Base-by-base conservation (phyloP, 805 yeast species). In the Barnettozyma wickerhamii region DNA sequence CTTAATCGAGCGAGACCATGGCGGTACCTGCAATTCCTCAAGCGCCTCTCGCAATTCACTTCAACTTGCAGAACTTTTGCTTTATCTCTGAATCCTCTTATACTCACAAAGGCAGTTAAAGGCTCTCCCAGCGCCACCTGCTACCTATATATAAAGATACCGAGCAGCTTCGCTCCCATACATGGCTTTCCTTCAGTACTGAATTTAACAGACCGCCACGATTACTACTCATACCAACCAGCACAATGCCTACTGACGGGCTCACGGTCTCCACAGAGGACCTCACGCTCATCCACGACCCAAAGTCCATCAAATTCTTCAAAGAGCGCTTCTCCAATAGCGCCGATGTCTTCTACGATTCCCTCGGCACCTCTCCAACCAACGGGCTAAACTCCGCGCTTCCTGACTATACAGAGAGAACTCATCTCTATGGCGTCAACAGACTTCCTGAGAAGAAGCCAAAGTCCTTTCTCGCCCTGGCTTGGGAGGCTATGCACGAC, bases 401-500 rank as follows among this genome's bases (percentile, higher is more conserved):
- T 15, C 50, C 59, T 4, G 69, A 69, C 27, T 35, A 48, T 7
- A 44, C 51, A 4, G 43, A 49, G 5, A 66, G 95, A 40, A 48
- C 48, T 1, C 46, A 53, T n/a, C 63, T 59, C 6, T 93, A 76
- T 59, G 96, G 95, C 19, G 64, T 60, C 14, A 93, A 93, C 58
- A 61, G 55, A 19, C 60, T 93, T 15, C 98, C 98, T 0, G 81
- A 76, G 42, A 75, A 75, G 50, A 68, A 75, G n/a, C 72, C 82
- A 9, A 86, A 84, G 55, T 69, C 87, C 2, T 81, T 93, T 47
- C 65, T 81, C 33, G 53, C 59, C 44, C 69, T 93, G 30, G 81
- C 93, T 50, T 78, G 75, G 68, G 86, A 84, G 52, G 96, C 97
- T 4, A 66, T 93, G 66, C 81, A 90, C 44, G 99, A 93, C 62